These are phyloP conservation scores for Nicotiana knightiana DNA, from an alignment of 257 asterid genomes.

Conservation along the genomic window DNA sequence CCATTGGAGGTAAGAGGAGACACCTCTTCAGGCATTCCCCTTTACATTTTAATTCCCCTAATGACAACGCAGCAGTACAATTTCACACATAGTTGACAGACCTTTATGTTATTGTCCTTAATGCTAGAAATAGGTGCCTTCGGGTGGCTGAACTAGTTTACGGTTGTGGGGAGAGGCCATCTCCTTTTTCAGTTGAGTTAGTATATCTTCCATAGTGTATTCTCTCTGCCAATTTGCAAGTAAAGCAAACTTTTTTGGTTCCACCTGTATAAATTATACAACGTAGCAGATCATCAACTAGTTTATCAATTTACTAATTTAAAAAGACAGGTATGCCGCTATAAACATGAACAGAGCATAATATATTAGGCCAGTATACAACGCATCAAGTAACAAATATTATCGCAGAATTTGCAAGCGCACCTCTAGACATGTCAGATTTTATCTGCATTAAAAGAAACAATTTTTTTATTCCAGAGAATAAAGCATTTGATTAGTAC, in stretches of 20 bases:
- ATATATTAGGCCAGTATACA: not conserved
- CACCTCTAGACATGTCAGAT: not conserved
- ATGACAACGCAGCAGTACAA: not conserved
- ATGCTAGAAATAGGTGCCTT: constrained; percentile 75
- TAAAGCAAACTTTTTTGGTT: constrained; percentile 58
- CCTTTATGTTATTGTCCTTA: not conserved
- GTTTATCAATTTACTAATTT: not conserved
- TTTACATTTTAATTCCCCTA: not conserved
- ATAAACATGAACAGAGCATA: not conserved
- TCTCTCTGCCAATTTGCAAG: constrained; percentile 82
- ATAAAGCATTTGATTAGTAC: not conserved
- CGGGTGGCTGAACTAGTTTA: constrained; percentile 77
- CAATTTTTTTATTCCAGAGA: not conserved
- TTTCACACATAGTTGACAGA: constrained; percentile 9
- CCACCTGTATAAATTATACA: constrained; percentile 44
- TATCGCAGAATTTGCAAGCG: not conserved
- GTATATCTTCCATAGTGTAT: constrained; percentile 63
- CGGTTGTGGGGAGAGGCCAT: constrained; percentile 66
- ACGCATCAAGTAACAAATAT: not conserved
- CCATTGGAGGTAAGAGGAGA: constrained; percentile 2
- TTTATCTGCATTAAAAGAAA: not conserved
- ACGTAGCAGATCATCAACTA: not conserved
- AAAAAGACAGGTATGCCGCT: not conserved
- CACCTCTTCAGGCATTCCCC: constrained; percentile 9
- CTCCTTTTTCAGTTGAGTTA: constrained; percentile 59